phyloP scores from a whole-genome alignment of 352 stramenopile species.

The Phytophthora colocasiae region DNA sequence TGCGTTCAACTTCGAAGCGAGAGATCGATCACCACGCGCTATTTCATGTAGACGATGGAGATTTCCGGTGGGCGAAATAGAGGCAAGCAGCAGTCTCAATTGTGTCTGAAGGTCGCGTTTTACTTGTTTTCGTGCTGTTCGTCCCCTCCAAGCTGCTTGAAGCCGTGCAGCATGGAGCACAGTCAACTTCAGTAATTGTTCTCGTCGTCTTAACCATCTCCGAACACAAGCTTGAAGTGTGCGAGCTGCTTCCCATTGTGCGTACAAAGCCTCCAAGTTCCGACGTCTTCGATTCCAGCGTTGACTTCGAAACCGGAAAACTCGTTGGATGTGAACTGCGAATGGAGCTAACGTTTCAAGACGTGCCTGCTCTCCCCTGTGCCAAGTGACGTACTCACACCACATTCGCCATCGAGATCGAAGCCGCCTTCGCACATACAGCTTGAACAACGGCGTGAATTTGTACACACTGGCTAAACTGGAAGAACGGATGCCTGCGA shows the following conservation, averaged over 20 bases:
- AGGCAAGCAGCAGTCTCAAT: slow-evolving; percentile 50
- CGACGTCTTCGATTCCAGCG: slow-evolving; percentile 39
- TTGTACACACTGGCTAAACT: slow-evolving; percentile 55
- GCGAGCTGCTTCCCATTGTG: slow-evolving; percentile 45
- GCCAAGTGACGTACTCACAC: slow-evolving; percentile 52
- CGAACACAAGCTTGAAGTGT: slow-evolving; percentile 45
- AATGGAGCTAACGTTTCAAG: slow-evolving; percentile 51
- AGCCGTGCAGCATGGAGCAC: slow-evolving; percentile 41
- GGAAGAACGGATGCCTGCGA: slow-evolving; percentile 48
- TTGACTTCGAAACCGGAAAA: slow-evolving; percentile 56
- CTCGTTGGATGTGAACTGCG: slow-evolving; percentile 65
- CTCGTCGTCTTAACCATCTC: slow-evolving; percentile 32
- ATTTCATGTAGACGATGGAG: slow-evolving; percentile 70
- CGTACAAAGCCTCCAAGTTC: slow-evolving; percentile 42
- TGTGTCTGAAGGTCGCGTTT: slow-evolving; percentile 52
- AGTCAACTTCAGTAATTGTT: slow-evolving; percentile 27
- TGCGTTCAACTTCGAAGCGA: slow-evolving; percentile 50
- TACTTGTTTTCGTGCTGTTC: slow-evolving; percentile 39
- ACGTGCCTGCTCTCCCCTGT: slow-evolving; percentile 45
- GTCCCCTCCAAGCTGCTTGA: slow-evolving; percentile 60
- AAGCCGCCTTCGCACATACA: slow-evolving; percentile 57
- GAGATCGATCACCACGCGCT: slow-evolving; percentile 29
- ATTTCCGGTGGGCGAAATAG: slow-evolving; percentile 62
- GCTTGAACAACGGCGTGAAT: slow-evolving; percentile 66
- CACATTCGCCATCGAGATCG: slow-evolving; percentile 47